Conservation (phyloP, 2,329 filamentous ascomycete species). For the Apiospora marii region DNA sequence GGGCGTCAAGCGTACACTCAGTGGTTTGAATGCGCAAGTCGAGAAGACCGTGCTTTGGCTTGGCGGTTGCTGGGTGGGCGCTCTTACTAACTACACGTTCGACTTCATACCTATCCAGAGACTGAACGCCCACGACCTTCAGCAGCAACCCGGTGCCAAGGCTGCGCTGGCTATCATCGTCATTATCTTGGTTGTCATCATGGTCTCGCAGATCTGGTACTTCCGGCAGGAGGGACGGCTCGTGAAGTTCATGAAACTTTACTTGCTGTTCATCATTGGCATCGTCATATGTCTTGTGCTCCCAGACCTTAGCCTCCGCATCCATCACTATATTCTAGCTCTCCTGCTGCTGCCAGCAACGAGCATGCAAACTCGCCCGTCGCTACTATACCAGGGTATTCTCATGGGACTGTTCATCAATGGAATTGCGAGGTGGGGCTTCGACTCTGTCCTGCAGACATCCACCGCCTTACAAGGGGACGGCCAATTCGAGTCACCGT, state of each 20-base stretch:
- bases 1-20: constrained; percentile 74
- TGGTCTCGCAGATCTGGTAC: constrained; percentile 80
- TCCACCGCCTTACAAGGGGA: constrained; percentile 75
- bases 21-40: constrained; percentile 78
- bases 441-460: constrained; percentile 87
- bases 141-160: constrained; percentile 88
- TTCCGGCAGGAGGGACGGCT: constrained; percentile 87
- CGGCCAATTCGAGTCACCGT: constrained; percentile 66
- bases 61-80: constrained; percentile 88
- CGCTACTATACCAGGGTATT: constrained; percentile 87
- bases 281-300: constrained; percentile 76
- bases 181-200: constrained; percentile 71
- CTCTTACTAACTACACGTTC: constrained; percentile 94
- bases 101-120: constrained; percentile 92
- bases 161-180: constrained; percentile 83
- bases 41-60: constrained; percentile 93
- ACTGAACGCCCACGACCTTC: constrained; percentile 87
- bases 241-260: constrained; percentile 78
- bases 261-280: constrained; percentile 70
- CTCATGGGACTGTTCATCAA: constrained; percentile 93
- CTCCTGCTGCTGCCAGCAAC: constrained; percentile 89
- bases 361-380: constrained; percentile 84
- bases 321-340: constrained; percentile 94
- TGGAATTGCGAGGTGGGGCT: constrained; percentile 93
- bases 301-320: constrained; percentile 78